These are phyloP conservation scores for Neofusicoccum sp. DNA, from an alignment of 2,329 filamentous ascomycete species.

Conservation along the genomic window DNA sequence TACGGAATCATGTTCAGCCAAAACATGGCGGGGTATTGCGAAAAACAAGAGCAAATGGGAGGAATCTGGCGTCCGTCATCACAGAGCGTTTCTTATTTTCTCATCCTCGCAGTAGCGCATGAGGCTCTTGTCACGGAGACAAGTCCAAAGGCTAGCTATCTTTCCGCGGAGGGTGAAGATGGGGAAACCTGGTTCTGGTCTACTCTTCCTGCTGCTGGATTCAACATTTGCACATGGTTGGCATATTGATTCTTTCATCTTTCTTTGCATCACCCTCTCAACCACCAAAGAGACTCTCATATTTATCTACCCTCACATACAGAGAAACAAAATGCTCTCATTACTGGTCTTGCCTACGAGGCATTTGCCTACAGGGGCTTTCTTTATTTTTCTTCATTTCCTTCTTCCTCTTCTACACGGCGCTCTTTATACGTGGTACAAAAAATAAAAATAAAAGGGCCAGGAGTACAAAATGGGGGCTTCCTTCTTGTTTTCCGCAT, in stretches of 20 bases:
- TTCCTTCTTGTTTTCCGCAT: no score
- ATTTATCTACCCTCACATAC: no score
- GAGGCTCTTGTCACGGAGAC: neutral
- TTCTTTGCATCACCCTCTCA: no score
- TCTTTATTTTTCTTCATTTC: no score
- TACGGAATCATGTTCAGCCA: conserved; percentile 4
- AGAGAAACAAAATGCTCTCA: no score
- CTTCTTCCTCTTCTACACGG: no score
- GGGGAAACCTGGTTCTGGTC: neutral
- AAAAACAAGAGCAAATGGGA: neutral
- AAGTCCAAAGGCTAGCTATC: neutral
- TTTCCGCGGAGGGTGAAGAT: neutral
- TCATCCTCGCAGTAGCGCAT: neutral
- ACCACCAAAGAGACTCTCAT: no score
- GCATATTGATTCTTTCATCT: neutral
- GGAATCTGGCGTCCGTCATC: conserved; percentile 6
- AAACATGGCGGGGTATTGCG: neutral
- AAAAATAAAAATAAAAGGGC: no score
- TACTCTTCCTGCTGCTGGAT: neutral
- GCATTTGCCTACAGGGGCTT: no score
- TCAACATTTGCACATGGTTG: neutral
- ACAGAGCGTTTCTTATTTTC: conserved; percentile 8
- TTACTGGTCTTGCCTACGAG: no score
- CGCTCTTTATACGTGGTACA: no score
- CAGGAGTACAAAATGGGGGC: no score